Evolutionary conservation across 495 filamentous ascomycete species (phyloP).

Genomic region (Corynascus novoguineensis): DNA sequence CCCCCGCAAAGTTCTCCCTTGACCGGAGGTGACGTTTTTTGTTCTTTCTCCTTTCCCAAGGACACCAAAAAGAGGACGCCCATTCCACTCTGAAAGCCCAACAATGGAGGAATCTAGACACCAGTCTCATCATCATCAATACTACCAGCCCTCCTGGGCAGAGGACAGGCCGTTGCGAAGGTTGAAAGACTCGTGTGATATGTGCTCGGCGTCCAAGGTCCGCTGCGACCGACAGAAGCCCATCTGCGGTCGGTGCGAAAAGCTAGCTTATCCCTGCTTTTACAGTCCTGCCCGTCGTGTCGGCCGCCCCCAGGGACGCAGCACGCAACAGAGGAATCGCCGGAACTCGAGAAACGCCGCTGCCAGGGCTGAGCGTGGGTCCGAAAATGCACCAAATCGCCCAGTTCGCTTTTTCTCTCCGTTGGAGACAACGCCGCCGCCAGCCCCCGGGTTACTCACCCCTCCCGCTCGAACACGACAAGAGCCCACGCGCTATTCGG

Average conservation of each 20-base stretch:
- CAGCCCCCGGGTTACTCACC: not conserved
- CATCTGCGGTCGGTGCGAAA: not conserved
- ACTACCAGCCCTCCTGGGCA: not conserved
- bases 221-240: not conserved
- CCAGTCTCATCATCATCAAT: not conserved
- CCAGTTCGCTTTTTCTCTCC: not conserved
- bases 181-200: not conserved
- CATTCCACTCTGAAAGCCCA: not conserved
- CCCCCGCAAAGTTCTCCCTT: too few relatives aligned
- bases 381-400: not conserved
- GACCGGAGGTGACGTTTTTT: too few relatives aligned
- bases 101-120: not conserved
- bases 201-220: not conserved
- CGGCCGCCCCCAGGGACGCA: slow-evolving; percentile 1
- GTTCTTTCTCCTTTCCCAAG: too few relatives aligned
- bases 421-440: not conserved
- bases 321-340: not conserved
- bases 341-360: too few relatives aligned
- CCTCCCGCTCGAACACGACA: not conserved
- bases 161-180: not conserved
- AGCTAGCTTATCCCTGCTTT: not conserved
- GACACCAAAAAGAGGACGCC: not conserved
- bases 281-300: not conserved
- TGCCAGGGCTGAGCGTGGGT: too few relatives aligned
- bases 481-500: not conserved